phyloP scores from a whole-genome alignment of 176 grass and related monocot species.

The Bolboschoenus planiculmis region DNA sequence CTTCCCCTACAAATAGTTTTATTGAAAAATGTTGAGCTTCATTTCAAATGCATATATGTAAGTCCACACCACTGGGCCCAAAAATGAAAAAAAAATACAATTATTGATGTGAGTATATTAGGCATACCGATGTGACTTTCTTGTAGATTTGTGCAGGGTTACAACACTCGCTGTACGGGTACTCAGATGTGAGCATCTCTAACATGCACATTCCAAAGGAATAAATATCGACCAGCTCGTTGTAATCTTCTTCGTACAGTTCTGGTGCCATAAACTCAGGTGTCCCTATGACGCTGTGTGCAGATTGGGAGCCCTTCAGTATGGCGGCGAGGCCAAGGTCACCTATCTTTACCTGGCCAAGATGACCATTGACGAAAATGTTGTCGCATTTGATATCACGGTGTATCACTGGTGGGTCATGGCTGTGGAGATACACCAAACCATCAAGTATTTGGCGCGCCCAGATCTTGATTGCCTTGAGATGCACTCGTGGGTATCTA shows the following conservation, averaged over 20 bases:
- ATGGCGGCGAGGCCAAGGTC: constrained; percentile 81
- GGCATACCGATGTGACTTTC: constrained; percentile 67
- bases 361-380: constrained; percentile 77
- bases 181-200: constrained; percentile 83
- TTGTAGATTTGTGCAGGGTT: constrained; percentile 98
- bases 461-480: constrained; percentile 62
- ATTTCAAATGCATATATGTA: neutral
- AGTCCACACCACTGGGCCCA: neutral
- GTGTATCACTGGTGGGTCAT: constrained; percentile 64
- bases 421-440: constrained; percentile 59
- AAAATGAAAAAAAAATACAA: neutral
- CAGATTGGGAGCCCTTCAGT: constrained; percentile 33
- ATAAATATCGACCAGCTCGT: constrained; percentile 69
- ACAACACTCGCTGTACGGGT: constrained; percentile 73
- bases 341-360: constrained; percentile 83
- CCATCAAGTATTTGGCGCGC: constrained; percentile 57
- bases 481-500: constrained; percentile 48
- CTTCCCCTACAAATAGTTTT: constrained; percentile 34
- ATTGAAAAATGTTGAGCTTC: neutral
- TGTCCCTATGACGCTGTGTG: constrained; percentile 74
- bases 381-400: constrained; percentile 95
- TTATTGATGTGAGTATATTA: neutral
- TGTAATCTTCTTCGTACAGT: constrained; percentile 86
- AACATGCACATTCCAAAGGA: constrained; percentile 94
- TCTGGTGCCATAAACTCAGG: constrained; percentile 98